Percentiles rank a stretch among this genome's conserved stretches.
phyloP scores from a whole-genome alignment of 2,329 filamentous ascomycete species.

The Botrytis aclada region DNA sequence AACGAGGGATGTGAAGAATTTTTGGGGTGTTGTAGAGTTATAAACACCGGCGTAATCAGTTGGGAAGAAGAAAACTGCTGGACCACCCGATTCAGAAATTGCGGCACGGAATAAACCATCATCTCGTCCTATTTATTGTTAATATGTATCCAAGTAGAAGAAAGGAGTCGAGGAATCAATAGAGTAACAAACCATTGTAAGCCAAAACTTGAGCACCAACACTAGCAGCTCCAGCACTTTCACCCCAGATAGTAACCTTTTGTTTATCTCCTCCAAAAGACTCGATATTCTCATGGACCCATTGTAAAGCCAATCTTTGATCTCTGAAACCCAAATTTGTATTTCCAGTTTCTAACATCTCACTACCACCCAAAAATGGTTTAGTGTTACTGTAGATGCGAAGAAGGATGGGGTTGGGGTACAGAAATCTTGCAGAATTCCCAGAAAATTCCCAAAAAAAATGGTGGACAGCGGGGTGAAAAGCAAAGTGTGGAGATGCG shows the following conservation, averaged over 20 bases:
- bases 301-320: slow-evolving; percentile 43
- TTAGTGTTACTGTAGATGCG: too few species aligned
- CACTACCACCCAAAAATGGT: slow-evolving; percentile 40
- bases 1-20: slow-evolving; percentile 39
- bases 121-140: slow-evolving; percentile 43
- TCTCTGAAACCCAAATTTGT: slow-evolving; percentile 47
- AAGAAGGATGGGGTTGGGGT: background rate
- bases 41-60: slow-evolving; percentile 4
- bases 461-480: background rate
- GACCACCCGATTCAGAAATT: slow-evolving; percentile 45
- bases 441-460: background rate
- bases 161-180: background rate
- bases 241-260: slow-evolving; percentile 47
- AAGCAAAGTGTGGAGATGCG: background rate
- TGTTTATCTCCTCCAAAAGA: slow-evolving; percentile 44
- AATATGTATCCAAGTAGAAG: background rate
- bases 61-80: slow-evolving; percentile 27
- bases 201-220: slow-evolving; percentile 40
- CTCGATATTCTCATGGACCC: slow-evolving; percentile 46
- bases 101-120: slow-evolving; percentile 52
- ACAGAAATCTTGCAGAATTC: background rate
- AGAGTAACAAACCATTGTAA: slow-evolving; percentile 40
- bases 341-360: slow-evolving; percentile 41
- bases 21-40: slow-evolving; percentile 27
- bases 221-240: slow-evolving; percentile 39